phyloP scores from a whole-genome alignment of 139 green algal species.

The Micractinium conductrix region DNA sequence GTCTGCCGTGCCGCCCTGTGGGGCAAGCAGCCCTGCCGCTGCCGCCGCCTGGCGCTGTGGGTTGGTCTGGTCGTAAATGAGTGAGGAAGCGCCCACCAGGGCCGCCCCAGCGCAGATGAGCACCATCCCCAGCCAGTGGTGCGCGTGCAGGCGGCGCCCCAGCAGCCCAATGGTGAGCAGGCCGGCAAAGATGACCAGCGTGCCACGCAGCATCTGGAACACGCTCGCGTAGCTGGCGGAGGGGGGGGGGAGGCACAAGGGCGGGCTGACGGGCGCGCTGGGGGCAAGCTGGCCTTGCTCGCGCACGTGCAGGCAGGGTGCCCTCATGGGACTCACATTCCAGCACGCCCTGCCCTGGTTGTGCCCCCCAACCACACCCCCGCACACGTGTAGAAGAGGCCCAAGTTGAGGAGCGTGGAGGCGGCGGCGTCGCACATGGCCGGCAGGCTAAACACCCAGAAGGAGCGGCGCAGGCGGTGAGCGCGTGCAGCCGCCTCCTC shows the following conservation, averaged over 20 bases:
- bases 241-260: neutral
- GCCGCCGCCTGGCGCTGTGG: neutral
- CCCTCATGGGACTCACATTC: too few species aligned
- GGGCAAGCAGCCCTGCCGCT: neutral
- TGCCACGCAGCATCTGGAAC: conserved; percentile 93
- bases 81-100: conserved; percentile 77
- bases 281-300: too few species aligned
- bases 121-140: conserved; percentile 86
- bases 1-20: neutral
- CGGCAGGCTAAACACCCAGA: conserved; percentile 69
- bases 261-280: neutral
- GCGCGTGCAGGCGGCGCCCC: conserved; percentile 69
- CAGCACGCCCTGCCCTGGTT: too few species aligned
- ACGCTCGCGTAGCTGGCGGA: conserved; percentile 69
- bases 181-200: conserved; percentile 86
- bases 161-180: conserved; percentile 83
- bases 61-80: conserved; percentile 47
- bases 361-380: neutral
- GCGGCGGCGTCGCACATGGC: conserved; percentile 79
- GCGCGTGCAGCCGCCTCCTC: conserved; percentile 5
- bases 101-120: conserved; percentile 83
- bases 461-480: conserved; percentile 19
- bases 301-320: too few species aligned
- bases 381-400: conserved; percentile 84
- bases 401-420: conserved; percentile 87